Conservation (phyloP, 306 rosid genomes). For the Malus asiatica region DNA sequence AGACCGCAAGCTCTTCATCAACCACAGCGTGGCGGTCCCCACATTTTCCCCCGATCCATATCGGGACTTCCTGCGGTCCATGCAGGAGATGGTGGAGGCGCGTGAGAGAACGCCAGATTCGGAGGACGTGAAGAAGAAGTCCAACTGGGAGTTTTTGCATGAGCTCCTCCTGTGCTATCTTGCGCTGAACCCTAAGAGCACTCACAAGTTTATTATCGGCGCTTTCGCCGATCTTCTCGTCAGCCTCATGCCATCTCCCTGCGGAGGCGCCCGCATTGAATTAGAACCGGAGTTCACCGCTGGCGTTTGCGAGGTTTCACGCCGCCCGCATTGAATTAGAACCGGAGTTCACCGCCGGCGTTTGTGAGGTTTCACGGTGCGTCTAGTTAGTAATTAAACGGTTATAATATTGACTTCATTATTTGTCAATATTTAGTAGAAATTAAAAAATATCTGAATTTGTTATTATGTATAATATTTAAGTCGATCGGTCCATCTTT, state of each 20-base stretch:
- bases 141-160: conserved; percentile 70
- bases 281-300: neutral
- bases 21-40: conserved; percentile 58
- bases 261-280: neutral
- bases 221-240: conserved; percentile 82
- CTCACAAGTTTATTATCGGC: conserved; percentile 68
- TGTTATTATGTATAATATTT: neutral
- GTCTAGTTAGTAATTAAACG: neutral
- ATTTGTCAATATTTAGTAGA: neutral
- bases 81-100: conserved; percentile 98
- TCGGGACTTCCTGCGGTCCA: conserved; percentile 70
- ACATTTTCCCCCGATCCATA: conserved; percentile 85
- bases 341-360: conserved; percentile 5
- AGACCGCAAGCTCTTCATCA: conserved; percentile 32
- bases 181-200: conserved; percentile 64
- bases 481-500: neutral
- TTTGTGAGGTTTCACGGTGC: conserved; percentile 17
- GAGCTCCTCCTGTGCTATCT: conserved; percentile 82
- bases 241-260: conserved; percentile 37
- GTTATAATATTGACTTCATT: neutral
- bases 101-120: conserved; percentile 44
- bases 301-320: conserved; percentile 17
- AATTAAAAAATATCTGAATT: neutral
- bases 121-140: conserved; percentile 32
- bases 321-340: neutral